A percentile compares a stretch with the other conserved stretches of the same genome.
Evolutionary conservation across 495 filamentous ascomycete species (phyloP).

Genomic region (Aspergillus mulundensis): DNA sequence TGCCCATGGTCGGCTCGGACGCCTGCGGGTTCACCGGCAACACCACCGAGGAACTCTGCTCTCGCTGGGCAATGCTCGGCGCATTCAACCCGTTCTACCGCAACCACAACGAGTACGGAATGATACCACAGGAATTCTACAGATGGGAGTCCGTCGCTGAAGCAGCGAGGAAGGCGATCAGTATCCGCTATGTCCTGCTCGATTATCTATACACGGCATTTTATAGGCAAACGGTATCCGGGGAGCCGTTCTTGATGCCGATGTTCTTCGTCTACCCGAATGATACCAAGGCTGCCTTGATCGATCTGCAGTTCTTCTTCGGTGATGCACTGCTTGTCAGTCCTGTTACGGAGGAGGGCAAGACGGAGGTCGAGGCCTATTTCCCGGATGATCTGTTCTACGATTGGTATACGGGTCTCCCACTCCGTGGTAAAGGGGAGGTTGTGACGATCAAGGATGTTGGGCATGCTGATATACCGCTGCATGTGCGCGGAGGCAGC

Average conservation of each 20-base stretch:
- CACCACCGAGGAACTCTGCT: constrained; percentile 74
- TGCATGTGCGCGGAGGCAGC: constrained; percentile 65
- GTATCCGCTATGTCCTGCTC: constrained; percentile 67
- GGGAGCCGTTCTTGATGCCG: constrained; percentile 62
- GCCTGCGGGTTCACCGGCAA: constrained; percentile 71
- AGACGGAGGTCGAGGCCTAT: constrained; percentile 66
- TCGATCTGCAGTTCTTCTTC: constrained; percentile 70
- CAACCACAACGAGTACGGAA: constrained; percentile 60
- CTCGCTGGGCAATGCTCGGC: constrained; percentile 74
- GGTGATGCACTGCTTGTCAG: constrained; percentile 65
- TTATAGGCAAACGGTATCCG: constrained; percentile 56
- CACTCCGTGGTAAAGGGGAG: constrained; percentile 51
- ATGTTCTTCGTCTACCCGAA: constrained; percentile 70
- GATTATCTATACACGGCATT: constrained; percentile 81
- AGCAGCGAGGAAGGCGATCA: constrained; percentile 66
- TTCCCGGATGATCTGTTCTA: constrained; percentile 74
- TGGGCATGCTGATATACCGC: constrained; percentile 61
- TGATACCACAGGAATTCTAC: constrained; percentile 73
- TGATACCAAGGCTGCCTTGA: constrained; percentile 54
- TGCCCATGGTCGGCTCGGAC: constrained; percentile 82
- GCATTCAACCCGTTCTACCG: constrained; percentile 82
- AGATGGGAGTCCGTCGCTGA: constrained; percentile 60
- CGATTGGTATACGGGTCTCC: constrained; percentile 63
- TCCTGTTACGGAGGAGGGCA: constrained; percentile 62
- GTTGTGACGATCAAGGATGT: constrained; percentile 50